Evolutionary conservation across 2,329 filamentous ascomycete species (phyloP).

Genomic region (Hymenoscyphus scutula): DNA sequence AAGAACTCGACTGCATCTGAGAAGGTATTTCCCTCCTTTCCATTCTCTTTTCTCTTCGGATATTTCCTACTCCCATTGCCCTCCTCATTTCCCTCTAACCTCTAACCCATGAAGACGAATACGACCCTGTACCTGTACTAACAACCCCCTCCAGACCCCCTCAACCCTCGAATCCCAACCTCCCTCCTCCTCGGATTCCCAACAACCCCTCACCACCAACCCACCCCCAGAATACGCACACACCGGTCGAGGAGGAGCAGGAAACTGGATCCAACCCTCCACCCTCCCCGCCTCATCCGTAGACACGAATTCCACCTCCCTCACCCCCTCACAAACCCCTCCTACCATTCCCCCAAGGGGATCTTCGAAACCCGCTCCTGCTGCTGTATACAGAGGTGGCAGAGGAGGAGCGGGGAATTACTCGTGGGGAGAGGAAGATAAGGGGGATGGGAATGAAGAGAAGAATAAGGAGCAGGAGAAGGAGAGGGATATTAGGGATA

Average conservation of each 20-base stretch:
- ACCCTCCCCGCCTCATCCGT: constrained; percentile 19
- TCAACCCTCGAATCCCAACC: constrained; percentile 36
- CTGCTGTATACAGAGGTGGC: constrained; percentile 36
- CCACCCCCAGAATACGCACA: constrained; percentile 40
- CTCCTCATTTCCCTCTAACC: too few relatives aligned
- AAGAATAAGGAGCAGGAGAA: constrained; percentile 29
- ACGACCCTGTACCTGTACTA: too few relatives aligned
- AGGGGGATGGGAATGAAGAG: constrained; percentile 36
- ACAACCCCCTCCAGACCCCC: not conserved
- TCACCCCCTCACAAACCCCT: constrained; percentile 8
- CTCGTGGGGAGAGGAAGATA: constrained; percentile 33
- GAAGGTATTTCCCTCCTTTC: constrained; percentile 12
- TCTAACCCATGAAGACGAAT: too few relatives aligned
- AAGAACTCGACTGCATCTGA: constrained; percentile 36
- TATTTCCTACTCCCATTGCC: too few relatives aligned
- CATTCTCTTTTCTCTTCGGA: not conserved
- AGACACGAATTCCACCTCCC: constrained; percentile 16
- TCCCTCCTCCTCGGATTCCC: constrained; percentile 12
- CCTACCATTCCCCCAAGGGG: not conserved
- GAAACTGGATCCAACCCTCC: constrained; percentile 50
- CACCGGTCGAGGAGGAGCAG: constrained; percentile 58
- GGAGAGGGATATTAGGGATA: constrained; percentile 38
- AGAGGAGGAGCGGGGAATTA: constrained; percentile 61
- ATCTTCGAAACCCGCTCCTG: not conserved
- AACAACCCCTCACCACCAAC: constrained; percentile 31